Percentiles rank a stretch among this genome's conserved stretches.
phyloP scores from a whole-genome alignment of 2,329 filamentous ascomycete species.

The Zymoseptoria ardabiliae region DNA sequence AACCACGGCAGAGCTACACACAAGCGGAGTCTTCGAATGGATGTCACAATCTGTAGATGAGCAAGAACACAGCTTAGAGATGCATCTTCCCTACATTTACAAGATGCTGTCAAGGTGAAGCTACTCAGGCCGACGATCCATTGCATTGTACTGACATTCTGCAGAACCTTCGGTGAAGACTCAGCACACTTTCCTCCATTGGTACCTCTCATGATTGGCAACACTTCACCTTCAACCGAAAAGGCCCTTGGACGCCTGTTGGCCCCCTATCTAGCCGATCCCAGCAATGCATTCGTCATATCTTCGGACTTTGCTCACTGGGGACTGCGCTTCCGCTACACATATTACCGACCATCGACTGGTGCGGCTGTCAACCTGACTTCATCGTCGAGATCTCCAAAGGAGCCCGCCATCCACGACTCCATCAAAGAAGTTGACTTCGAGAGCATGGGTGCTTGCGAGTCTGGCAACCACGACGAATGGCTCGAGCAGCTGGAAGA shows the following conservation, averaged over 20 bases:
- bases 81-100: conserved; percentile 92
- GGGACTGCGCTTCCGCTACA: conserved; percentile 78
- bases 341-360: conserved; percentile 58
- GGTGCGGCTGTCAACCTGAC: conserved; percentile 37
- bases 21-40: conserved; percentile 50
- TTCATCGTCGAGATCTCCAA: conserved; percentile 36
- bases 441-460: conserved; percentile 75
- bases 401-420: conserved; percentile 62
- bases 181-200: conserved; percentile 60
- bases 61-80: conserved; percentile 87
- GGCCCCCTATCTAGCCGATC: conserved; percentile 68
- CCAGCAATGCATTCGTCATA: conserved; percentile 73
- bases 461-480: conserved; percentile 61
- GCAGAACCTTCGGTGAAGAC: conserved; percentile 28
- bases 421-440: conserved; percentile 76
- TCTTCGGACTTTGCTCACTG: conserved; percentile 98
- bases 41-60: conserved; percentile 65
- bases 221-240: conserved; percentile 60
- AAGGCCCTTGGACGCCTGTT: conserved; percentile 62
- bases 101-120: conserved; percentile 55
- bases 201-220: conserved; percentile 80
- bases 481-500: conserved; percentile 63
- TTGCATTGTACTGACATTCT: conserved; percentile 2
- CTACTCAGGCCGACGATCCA: background rate
- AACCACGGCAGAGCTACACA: conserved; percentile 45